Conservation (phyloP, 805 yeast species). For the Candida michaelii region DNA sequence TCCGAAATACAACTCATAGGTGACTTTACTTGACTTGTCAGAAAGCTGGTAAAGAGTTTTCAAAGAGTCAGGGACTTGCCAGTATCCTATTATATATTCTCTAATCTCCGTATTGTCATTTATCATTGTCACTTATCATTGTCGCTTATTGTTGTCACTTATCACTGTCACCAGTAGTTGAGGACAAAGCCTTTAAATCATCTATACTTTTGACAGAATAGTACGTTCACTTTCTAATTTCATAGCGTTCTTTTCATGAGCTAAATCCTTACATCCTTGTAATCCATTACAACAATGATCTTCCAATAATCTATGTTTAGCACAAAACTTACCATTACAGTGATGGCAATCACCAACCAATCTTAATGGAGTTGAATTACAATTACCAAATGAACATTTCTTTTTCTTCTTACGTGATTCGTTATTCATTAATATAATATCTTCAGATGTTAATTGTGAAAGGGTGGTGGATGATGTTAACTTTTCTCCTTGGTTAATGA, state of each 20-base stretch:
- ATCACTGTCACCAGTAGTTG: neutral
- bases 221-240: slow-evolving; percentile 84
- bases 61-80: no score
- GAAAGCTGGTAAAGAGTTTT: no score
- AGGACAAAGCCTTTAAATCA: no score
- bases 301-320: slow-evolving; percentile 83
- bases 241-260: slow-evolving; percentile 81
- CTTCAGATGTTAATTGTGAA: slow-evolving; percentile 18
- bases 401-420: slow-evolving; percentile 34
- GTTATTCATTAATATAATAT: slow-evolving; percentile 17
- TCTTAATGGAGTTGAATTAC: slow-evolving; percentile 63
- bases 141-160: no score
- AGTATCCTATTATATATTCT: neutral
- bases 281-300: slow-evolving; percentile 80
- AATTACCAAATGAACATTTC: slow-evolving; percentile 53
- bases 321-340: slow-evolving; percentile 83
- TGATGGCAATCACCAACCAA: slow-evolving; percentile 82
- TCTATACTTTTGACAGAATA: slow-evolving; percentile 27
- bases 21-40: no score
- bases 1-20: no score
- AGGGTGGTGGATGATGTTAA: slow-evolving; percentile 25
- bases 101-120: neutral
- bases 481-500: slow-evolving; percentile 40
- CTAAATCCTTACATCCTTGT: slow-evolving; percentile 74
- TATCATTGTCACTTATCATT: neutral